Evolutionary conservation across 805 yeast genomes (phyloP).

Genomic region (Kodamaea lidongshanica): DNA sequence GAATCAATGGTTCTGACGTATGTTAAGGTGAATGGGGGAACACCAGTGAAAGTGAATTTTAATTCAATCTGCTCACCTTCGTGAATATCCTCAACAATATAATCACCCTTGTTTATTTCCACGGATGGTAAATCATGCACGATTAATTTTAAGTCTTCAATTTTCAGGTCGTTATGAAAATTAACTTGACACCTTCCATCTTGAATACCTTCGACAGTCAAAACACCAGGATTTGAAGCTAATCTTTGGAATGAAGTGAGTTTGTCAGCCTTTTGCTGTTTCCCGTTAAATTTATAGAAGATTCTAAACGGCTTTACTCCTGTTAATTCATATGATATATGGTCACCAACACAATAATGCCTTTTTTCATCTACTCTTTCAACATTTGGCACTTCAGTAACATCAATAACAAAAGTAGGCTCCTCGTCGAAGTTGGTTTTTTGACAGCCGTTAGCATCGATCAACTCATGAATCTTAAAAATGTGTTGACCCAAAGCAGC

Average conservation of each 20-base stretch:
- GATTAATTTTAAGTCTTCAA: slow-evolving; percentile 22
- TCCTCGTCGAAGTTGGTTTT: slow-evolving; percentile 33
- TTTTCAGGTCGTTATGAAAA: slow-evolving; percentile 35
- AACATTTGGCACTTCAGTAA: slow-evolving; percentile 75
- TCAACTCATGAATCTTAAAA: slow-evolving; percentile 50
- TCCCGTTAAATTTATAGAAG: slow-evolving; percentile 65
- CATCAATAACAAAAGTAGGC: slow-evolving; percentile 46
- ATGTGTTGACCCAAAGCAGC: slow-evolving; percentile 67
- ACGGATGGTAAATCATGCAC: slow-evolving; percentile 63
- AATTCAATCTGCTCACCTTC: slow-evolving; percentile 94
- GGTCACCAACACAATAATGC: slow-evolving; percentile 90
- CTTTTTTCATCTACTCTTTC: slow-evolving; percentile 20
- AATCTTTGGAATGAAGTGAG: slow-evolving; percentile 48
- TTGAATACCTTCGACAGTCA: slow-evolving; percentile 59
- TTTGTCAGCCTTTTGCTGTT: slow-evolving; percentile 51
- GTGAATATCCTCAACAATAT: slow-evolving; percentile 73
- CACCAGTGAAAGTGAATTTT: slow-evolving; percentile 73
- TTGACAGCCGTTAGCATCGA: slow-evolving; percentile 67
- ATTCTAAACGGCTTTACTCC: slow-evolving; percentile 80
- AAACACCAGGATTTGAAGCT: slow-evolving; percentile 77
- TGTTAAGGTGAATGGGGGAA: slow-evolving; percentile 84
- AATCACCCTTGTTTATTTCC: slow-evolving; percentile 74
- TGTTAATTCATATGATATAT: slow-evolving; percentile 63
- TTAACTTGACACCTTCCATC: slow-evolving; percentile 75
- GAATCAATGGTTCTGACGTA: slow-evolving; percentile 65